Evolutionary conservation across 257 asterid species (phyloP).

Genomic region (Plantago elongata): DNA sequence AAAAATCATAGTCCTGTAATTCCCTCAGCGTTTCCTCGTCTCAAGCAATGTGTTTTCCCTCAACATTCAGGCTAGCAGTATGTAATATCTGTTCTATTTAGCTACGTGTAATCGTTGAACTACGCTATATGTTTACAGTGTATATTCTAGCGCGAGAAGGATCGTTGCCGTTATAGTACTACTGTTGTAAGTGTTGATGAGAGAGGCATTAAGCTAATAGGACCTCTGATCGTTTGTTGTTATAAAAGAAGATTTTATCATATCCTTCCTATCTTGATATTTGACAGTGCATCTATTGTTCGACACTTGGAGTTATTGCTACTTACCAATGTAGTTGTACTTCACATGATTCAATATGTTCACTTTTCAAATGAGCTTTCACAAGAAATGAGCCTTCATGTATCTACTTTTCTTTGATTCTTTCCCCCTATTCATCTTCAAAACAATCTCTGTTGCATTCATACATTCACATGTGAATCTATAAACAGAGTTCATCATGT

Average conservation of each 20-base stretch:
- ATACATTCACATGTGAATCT: background rate
- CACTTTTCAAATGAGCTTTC: background rate
- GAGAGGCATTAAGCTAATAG: background rate
- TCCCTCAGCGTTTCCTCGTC: too few species aligned
- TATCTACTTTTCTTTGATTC: background rate
- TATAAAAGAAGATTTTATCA: constrained; percentile 1
- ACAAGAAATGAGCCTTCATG: constrained; percentile 11
- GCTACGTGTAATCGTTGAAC: constrained; percentile 4
- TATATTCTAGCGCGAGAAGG: background rate
- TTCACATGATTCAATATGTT: constrained; percentile 25
- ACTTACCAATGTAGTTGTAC: background rate
- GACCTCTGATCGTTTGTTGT: constrained; percentile 7
- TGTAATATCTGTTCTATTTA: constrained; percentile 20
- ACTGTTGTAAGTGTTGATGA: constrained; percentile 4
- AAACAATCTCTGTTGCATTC: background rate
- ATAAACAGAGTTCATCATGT: background rate
- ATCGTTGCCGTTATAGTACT: background rate
- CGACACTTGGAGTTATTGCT: background rate
- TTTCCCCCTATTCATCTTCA: constrained; percentile 1
- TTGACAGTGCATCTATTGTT: background rate
- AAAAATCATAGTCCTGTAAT: background rate
- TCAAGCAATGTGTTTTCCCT: background rate
- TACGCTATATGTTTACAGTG: constrained; percentile 1
- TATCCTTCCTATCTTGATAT: background rate
- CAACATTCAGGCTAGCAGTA: constrained; percentile 7